phyloP scores from a whole-genome alignment of 768 basidiomycete genomes.

The Mycena galericulata region DNA sequence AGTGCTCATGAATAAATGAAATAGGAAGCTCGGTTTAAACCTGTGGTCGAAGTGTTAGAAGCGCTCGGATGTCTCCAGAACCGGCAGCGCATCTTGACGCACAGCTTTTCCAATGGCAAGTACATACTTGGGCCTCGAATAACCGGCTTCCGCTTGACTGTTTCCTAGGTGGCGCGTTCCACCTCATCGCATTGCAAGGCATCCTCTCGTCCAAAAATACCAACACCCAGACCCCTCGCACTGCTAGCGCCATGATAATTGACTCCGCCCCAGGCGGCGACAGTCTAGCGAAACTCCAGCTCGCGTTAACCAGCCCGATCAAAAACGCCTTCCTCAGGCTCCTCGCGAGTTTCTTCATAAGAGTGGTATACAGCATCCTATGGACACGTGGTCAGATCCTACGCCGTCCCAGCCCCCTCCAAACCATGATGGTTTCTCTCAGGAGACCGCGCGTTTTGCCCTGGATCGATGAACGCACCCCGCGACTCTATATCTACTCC shows the following conservation, averaged over 20 bases:
- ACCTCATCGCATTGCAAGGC: constrained; percentile 50
- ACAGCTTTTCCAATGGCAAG: constrained; percentile 63
- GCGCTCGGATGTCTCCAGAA: constrained; percentile 48
- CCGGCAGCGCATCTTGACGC: constrained; percentile 53
- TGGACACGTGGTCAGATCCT: constrained; percentile 40
- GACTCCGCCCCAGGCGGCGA: constrained; percentile 60
- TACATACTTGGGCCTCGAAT: background rate
- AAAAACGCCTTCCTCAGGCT: constrained; percentile 44
- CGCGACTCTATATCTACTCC: constrained; percentile 61
- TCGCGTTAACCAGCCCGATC: constrained; percentile 48
- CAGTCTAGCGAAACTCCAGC: constrained; percentile 39
- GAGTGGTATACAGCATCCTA: constrained; percentile 41
- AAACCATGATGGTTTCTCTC: constrained; percentile 43
- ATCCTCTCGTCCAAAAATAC: constrained; percentile 41
- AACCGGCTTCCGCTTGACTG: background rate
- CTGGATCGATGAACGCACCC: constrained; percentile 53
- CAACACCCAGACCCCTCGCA: constrained; percentile 21
- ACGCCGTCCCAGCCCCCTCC: constrained; percentile 37
- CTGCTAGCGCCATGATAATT: constrained; percentile 52
- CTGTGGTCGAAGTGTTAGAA: constrained; percentile 52
- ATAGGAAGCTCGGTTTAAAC: constrained; percentile 41
- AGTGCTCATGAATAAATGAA: background rate
- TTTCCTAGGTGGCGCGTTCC: constrained; percentile 54
- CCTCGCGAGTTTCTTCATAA: constrained; percentile 40
- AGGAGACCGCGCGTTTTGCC: constrained; percentile 49